phyloP scores from a whole-genome alignment of 2,329 filamentous ascomycete species.

The Lachnellula arida region DNA sequence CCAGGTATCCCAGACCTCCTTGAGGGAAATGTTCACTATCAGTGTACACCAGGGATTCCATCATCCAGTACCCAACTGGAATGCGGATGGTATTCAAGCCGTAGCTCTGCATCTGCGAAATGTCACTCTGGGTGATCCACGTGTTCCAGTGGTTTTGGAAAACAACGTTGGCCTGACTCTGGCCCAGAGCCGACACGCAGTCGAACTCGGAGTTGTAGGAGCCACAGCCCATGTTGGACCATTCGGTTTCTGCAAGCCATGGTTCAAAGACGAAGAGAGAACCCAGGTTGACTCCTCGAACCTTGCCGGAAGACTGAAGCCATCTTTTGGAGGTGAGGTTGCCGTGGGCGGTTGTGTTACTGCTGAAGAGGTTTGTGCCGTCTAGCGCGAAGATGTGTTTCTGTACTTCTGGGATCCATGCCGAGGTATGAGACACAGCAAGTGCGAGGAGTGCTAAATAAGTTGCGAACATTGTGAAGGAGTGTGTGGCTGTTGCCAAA shows the following conservation, averaged over 20 bases:
- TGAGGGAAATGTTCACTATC: slow-evolving; percentile 44
- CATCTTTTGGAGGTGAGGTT: slow-evolving; percentile 11
- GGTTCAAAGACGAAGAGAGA: slow-evolving; percentile 45
- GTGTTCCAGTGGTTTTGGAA: slow-evolving; percentile 44
- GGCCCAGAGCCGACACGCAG: slow-evolving; percentile 42
- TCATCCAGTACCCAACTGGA: slow-evolving; percentile 47
- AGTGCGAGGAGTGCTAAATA: background rate
- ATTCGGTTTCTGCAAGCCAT: slow-evolving; percentile 40
- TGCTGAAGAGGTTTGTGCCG: slow-evolving; percentile 14
- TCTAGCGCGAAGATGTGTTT: slow-evolving; percentile 9
- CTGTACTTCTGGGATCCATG: slow-evolving; percentile 19
- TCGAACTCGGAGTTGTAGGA: slow-evolving; percentile 41
- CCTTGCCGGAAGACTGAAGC: slow-evolving; percentile 31
- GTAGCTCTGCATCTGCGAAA: slow-evolving; percentile 39
- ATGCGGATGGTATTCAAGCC: slow-evolving; percentile 46
- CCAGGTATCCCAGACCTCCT: slow-evolving; percentile 41
- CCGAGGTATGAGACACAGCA: background rate
- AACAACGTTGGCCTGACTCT: slow-evolving; percentile 38
- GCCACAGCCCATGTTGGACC: slow-evolving; percentile 43
- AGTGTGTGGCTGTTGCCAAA: background rate
- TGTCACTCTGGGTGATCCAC: slow-evolving; percentile 44
- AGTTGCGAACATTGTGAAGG: background rate
- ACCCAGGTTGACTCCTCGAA: slow-evolving; percentile 47
- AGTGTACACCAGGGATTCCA: slow-evolving; percentile 40
- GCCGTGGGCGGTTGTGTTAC: background rate